phyloP scores from a whole-genome alignment of 768 basidiomycete species.

The Auriculariales sp. region DNA sequence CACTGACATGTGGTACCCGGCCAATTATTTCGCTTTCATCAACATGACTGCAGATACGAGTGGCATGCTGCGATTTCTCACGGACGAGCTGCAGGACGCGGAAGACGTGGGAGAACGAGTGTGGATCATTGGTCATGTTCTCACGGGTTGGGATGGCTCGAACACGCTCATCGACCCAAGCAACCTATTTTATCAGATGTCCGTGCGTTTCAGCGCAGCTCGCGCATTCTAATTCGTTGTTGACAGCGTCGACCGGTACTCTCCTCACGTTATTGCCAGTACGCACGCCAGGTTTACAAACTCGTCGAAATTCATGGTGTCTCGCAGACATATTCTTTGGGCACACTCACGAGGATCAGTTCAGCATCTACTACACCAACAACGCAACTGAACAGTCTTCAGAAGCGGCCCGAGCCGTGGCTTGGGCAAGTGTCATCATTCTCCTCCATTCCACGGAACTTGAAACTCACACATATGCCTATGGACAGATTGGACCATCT shows the following conservation, averaged over 20 bases:
- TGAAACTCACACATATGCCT: neutral
- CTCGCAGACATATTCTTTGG: slow-evolving; percentile 57
- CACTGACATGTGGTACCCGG: slow-evolving; percentile 53
- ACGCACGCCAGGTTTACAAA: too few relatives aligned
- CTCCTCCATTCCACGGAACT: slow-evolving; percentile 10
- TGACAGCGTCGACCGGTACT: slow-evolving; percentile 12
- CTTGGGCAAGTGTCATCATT: slow-evolving; percentile 27
- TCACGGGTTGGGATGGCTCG: slow-evolving; percentile 52
- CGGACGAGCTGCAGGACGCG: slow-evolving; percentile 63
- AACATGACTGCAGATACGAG: slow-evolving; percentile 60
- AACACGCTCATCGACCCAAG: slow-evolving; percentile 52
- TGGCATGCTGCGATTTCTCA: slow-evolving; percentile 65
- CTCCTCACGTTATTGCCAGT: slow-evolving; percentile 7
- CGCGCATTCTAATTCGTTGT: slow-evolving; percentile 18
- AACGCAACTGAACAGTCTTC: slow-evolving; percentile 48
- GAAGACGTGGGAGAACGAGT: slow-evolving; percentile 62
- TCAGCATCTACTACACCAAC: slow-evolving; percentile 62
- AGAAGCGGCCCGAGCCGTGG: slow-evolving; percentile 38
- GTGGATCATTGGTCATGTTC: slow-evolving; percentile 42
- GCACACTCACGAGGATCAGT: slow-evolving; percentile 62
- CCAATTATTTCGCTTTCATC: slow-evolving; percentile 67
- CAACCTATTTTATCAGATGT: slow-evolving; percentile 13
- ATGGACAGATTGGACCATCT: slow-evolving; percentile 47
- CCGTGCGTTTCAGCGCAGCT: neutral
- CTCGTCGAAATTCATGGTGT: too few relatives aligned